A percentile compares a stretch with the other conserved stretches of the same genome.
Evolutionary conservation across 208 protist genomes (phyloP).

Genomic region (Leishmania major): DNA sequence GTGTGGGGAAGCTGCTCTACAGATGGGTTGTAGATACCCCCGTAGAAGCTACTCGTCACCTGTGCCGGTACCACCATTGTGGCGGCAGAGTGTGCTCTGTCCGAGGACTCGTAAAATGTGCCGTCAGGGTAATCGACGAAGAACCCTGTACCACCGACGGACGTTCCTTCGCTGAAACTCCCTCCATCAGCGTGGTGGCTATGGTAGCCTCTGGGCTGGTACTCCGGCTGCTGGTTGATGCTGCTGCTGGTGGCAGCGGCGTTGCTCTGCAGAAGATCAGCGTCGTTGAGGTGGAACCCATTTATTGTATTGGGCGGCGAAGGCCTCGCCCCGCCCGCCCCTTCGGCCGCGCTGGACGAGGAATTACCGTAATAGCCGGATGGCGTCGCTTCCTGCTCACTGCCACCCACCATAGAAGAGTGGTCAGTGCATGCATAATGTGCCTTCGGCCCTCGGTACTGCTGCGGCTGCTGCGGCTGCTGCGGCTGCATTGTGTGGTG

Average conservation of each 20-base stretch:
- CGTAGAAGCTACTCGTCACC: conserved; percentile 24
- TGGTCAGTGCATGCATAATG: not conserved
- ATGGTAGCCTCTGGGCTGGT: conserved; percentile 2
- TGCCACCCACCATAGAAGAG: not conserved
- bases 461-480: not conserved
- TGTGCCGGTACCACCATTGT: conserved; percentile 5
- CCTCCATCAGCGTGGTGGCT: not conserved
- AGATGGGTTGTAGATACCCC: conserved; percentile 8
- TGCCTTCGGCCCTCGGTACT: not conserved
- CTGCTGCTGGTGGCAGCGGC: not conserved
- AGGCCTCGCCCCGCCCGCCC: not conserved
- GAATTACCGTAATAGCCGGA: not conserved
- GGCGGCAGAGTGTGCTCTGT: conserved; percentile 5
- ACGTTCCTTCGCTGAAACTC: not conserved
- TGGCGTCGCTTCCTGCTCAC: not conserved
- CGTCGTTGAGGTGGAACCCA: conserved; percentile 11
- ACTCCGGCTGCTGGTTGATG: not conserved
- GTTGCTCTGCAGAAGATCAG: not conserved
- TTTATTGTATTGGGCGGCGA: not conserved
- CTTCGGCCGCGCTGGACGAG: not conserved
- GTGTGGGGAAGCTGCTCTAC: conserved; percentile 6
- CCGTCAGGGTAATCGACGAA: conserved; percentile 4
- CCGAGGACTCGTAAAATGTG: conserved; percentile 13
- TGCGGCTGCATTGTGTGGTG: not conserved
- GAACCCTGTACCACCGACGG: not conserved